Percentiles rank a stretch among this genome's conserved stretches.
Conservation (phyloP, 1,284 basidiomycete genomes). For the Apiotrichum montevideense region DNA sequence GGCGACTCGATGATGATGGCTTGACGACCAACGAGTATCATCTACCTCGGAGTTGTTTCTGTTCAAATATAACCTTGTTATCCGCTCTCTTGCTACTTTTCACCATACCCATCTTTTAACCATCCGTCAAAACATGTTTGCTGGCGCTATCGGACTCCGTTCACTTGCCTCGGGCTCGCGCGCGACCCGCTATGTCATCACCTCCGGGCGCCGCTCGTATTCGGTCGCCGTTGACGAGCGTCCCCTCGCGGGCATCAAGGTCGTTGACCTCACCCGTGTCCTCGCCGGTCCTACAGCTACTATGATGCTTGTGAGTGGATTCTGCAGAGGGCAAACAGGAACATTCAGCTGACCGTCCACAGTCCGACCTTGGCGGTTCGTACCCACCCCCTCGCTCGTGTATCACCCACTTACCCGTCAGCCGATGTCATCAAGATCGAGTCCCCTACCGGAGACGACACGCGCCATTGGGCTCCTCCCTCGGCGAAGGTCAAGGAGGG, state of each 20-base stretch:
- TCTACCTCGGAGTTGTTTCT: not conserved
- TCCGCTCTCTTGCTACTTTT: not conserved
- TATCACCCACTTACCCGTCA: not conserved
- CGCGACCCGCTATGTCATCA: slow-evolving; percentile 1
- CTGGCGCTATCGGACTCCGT: slow-evolving; percentile 2
- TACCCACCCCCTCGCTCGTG: not conserved
- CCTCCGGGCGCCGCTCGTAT: not conserved
- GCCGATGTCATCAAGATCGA: slow-evolving; percentile 89
- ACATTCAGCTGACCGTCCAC: slow-evolving; percentile 4
- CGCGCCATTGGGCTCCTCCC: slow-evolving; percentile 76
- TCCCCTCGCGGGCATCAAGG: slow-evolving; percentile 68
- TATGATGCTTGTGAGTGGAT: slow-evolving; percentile 70
- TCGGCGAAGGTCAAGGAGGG: slow-evolving; percentile 55
- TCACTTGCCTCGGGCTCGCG: not conserved
- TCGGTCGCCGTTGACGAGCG: slow-evolving; percentile 19
- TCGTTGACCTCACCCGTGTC: slow-evolving; percentile 81
- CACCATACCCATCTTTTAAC: not conserved
- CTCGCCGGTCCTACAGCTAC: slow-evolving; percentile 84
- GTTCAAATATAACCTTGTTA: not conserved
- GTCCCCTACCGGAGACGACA: slow-evolving; percentile 82
- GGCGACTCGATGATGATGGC: no score
- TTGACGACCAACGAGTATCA: no score
- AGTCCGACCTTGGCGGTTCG: slow-evolving; percentile 32
- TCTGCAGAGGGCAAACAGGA: no score
- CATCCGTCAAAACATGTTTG: not conserved